phyloP scores from a whole-genome alignment of 192 early-diverging fungal genomes.

The Rhizophagus prolifer region DNA sequence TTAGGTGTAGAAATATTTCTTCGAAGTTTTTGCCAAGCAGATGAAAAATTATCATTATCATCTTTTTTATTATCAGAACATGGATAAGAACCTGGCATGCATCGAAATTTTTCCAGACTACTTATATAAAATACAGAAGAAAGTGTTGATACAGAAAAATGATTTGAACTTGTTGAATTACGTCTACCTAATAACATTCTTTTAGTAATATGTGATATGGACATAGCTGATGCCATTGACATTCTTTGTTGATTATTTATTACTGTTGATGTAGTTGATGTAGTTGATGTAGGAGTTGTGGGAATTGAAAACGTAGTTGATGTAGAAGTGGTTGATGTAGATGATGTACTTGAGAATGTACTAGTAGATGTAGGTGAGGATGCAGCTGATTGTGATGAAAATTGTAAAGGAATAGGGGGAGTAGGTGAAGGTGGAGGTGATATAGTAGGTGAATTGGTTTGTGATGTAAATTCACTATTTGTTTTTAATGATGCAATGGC shows the following conservation, averaged over 20 bases:
- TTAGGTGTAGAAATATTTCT: slow-evolving; percentile 18
- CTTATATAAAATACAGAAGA: background rate
- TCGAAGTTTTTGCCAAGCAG: slow-evolving; percentile 19
- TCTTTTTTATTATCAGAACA: background rate
- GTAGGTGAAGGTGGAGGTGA: background rate
- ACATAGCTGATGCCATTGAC: slow-evolving; percentile 1
- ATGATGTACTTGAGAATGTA: background rate
- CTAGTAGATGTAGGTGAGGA: background rate
- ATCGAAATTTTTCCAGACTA: background rate
- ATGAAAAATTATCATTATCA: background rate
- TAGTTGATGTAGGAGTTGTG: background rate
- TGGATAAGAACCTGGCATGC: slow-evolving; percentile 20
- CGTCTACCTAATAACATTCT: slow-evolving; percentile 9
- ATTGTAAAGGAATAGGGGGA: background rate
- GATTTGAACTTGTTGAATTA: slow-evolving; percentile 11
- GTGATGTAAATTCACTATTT: background rate
- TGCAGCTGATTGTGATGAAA: background rate
- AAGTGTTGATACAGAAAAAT: background rate
- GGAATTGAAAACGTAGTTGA: background rate
- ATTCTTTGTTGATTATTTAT: background rate
- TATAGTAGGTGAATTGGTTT: background rate
- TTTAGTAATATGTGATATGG: slow-evolving; percentile 11
- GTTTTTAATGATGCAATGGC: background rate
- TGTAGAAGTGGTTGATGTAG: background rate
- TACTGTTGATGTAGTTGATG: background rate